These are phyloP conservation scores for Tetrastigma voinierianum DNA, from an alignment of 164 flowering plant genomes.

Conservation along the genomic window DNA sequence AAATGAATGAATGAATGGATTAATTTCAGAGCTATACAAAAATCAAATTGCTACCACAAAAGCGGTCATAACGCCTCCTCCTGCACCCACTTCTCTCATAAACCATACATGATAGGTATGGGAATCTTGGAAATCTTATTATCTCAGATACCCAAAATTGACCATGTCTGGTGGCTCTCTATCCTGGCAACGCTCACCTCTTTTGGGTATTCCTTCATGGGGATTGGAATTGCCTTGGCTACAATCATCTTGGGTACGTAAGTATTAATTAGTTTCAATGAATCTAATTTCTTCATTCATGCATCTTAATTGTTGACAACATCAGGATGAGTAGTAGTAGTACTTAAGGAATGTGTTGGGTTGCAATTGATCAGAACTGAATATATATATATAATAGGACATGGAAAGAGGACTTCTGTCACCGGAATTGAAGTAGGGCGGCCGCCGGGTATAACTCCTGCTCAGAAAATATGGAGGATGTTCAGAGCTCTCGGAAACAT, in stretches of 20 bases:
- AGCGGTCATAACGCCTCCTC: conserved; percentile 36
- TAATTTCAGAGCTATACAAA: conserved; percentile 35
- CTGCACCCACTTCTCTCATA: conserved; percentile 23
- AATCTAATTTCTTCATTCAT: too few species aligned
- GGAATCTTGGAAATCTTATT: conserved; percentile 39
- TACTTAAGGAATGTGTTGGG: too few species aligned
- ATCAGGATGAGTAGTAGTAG: too few species aligned
- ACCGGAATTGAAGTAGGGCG: conserved; percentile 39
- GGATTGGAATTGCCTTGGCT: conserved; percentile 35
- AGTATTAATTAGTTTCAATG: background rate
- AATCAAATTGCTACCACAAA: conserved; percentile 45
- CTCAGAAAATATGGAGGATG: conserved; percentile 43
- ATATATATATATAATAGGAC: too few species aligned
- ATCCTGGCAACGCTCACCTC: conserved; percentile 47
- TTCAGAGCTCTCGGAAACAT: conserved; percentile 57
- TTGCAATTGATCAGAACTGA: too few species aligned
- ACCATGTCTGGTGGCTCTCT: conserved; percentile 49
- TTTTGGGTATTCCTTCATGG: conserved; percentile 44
- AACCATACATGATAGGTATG: conserved; percentile 36
- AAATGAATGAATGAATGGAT: background rate
- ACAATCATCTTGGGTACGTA: conserved; percentile 30
- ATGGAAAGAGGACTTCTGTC: conserved; percentile 28
- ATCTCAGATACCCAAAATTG: conserved; percentile 53
- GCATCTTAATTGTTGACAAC: too few species aligned
- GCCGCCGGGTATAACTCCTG: conserved; percentile 20